Evolutionary conservation across 441 rosid species (phyloP).

Genomic region (Jatropha multifida): DNA sequence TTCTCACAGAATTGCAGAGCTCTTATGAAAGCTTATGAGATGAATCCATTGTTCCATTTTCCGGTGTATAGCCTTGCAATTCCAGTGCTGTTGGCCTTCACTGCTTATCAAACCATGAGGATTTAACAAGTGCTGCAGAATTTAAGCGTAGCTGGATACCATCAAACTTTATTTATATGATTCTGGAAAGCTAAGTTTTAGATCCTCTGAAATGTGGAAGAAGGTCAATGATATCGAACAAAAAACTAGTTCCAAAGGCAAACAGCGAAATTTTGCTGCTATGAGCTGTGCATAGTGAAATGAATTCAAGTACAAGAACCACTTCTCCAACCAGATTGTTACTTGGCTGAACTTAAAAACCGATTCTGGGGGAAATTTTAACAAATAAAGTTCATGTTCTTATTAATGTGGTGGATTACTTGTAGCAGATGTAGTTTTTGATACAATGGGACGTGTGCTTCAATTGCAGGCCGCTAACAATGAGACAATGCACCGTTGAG

Average conservation of each 20-base stretch:
- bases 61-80: slow-evolving; percentile 64
- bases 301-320: neutral
- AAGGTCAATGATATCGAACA: neutral
- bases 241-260: neutral
- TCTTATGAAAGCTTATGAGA: slow-evolving; percentile 77
- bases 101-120: slow-evolving; percentile 48
- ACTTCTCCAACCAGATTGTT: neutral
- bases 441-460: neutral
- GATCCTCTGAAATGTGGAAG: neutral
- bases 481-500: neutral
- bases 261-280: slow-evolving; percentile 4
- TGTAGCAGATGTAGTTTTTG: neutral
- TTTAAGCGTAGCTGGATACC: neutral
- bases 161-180: neutral
- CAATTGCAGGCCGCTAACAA: neutral
- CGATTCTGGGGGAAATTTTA: neutral
- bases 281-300: neutral
- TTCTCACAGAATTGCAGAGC: slow-evolving; percentile 65
- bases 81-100: slow-evolving; percentile 57
- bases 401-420: neutral
- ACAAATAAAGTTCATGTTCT: neutral
- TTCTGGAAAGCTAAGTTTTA: neutral
- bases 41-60: slow-evolving; percentile 77
- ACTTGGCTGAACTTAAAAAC: neutral
- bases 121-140: slow-evolving; percentile 29